phyloP scores from a whole-genome alignment of 139 green algal genomes.

The Coelastrella sp. region DNA sequence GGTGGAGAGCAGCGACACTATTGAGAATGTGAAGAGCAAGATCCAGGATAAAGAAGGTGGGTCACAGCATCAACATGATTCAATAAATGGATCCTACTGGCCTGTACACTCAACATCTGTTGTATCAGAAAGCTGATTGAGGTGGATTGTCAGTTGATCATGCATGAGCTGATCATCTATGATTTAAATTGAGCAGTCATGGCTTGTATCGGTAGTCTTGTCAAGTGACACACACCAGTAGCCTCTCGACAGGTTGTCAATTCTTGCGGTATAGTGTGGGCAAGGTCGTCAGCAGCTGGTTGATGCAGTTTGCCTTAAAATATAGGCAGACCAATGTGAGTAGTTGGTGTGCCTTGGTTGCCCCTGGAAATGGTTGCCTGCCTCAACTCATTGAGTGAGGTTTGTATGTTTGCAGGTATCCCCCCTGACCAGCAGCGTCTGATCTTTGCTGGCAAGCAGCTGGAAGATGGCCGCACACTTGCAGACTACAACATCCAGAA shows the following conservation, averaged over 20 bases:
- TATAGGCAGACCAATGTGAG: not conserved
- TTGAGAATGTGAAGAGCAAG: constrained; percentile 95
- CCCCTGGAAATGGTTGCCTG: not conserved
- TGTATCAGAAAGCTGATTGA: not conserved
- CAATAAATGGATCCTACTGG: not conserved
- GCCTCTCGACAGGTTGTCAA: no score
- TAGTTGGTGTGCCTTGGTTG: not conserved
- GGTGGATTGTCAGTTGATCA: not conserved
- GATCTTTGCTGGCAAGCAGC: constrained; percentile 96
- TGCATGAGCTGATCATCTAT: no score
- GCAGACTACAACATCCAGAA: constrained; percentile 98
- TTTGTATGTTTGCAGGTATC: constrained; percentile 66
- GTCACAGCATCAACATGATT: not conserved
- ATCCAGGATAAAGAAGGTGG: constrained; percentile 95
- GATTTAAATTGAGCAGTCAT: no score
- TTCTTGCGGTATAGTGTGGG: no score
- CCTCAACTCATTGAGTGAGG: not conserved
- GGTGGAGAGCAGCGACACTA: constrained; percentile 82
- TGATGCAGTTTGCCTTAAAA: no score
- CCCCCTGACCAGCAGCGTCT: constrained; percentile 94
- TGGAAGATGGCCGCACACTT: constrained; percentile 93
- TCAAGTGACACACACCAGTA: no score
- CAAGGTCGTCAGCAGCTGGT: no score
- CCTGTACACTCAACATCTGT: not conserved
- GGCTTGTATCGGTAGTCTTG: no score